Evolutionary conservation across 2,329 filamentous ascomycete species (phyloP).

Genomic region (Xylariaceae sp.): DNA sequence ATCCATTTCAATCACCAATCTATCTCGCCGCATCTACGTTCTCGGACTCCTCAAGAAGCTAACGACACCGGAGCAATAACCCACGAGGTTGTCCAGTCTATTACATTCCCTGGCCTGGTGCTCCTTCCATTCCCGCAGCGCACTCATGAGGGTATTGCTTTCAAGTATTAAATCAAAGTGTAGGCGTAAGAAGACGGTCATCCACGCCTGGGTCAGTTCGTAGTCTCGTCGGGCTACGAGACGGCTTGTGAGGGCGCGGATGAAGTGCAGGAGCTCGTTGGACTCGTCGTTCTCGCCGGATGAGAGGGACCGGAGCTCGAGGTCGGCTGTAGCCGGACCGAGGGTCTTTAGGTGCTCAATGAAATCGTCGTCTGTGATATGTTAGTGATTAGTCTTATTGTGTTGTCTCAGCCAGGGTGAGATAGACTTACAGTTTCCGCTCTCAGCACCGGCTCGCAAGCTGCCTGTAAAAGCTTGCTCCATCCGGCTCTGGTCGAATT

Average conservation of each 20-base stretch:
- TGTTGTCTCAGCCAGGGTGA: not conserved
- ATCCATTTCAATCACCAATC: not conserved
- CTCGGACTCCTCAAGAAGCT: slow-evolving; percentile 66
- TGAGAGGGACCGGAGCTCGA: slow-evolving; percentile 79
- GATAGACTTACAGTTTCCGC: slow-evolving; percentile 53
- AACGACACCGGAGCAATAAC: slow-evolving; percentile 82
- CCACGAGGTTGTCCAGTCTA: slow-evolving; percentile 69
- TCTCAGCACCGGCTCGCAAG: slow-evolving; percentile 48
- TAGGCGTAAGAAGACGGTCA: slow-evolving; percentile 83
- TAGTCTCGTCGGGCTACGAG: slow-evolving; percentile 72
- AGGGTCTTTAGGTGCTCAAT: slow-evolving; percentile 75
- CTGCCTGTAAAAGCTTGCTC: slow-evolving; percentile 56
- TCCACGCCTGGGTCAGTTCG: slow-evolving; percentile 94
- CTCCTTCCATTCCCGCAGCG: slow-evolving; percentile 63
- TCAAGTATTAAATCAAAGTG: slow-evolving; percentile 58
- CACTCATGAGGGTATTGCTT: slow-evolving; percentile 49
- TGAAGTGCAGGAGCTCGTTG: slow-evolving; percentile 73
- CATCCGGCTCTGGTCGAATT: slow-evolving; percentile 53
- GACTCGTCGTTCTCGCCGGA: slow-evolving; percentile 41
- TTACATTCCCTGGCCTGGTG: slow-evolving; percentile 67
- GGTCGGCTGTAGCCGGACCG: slow-evolving; percentile 77
- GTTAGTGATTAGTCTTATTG: slow-evolving; percentile 6
- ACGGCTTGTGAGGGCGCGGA: slow-evolving; percentile 69
- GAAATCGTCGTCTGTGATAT: slow-evolving; percentile 53
- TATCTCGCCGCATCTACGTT: slow-evolving; percentile 34